These are phyloP conservation scores for Neoascochyta sp. DNA, from an alignment of 2,329 filamentous ascomycete genomes.

Conservation along the genomic window DNA sequence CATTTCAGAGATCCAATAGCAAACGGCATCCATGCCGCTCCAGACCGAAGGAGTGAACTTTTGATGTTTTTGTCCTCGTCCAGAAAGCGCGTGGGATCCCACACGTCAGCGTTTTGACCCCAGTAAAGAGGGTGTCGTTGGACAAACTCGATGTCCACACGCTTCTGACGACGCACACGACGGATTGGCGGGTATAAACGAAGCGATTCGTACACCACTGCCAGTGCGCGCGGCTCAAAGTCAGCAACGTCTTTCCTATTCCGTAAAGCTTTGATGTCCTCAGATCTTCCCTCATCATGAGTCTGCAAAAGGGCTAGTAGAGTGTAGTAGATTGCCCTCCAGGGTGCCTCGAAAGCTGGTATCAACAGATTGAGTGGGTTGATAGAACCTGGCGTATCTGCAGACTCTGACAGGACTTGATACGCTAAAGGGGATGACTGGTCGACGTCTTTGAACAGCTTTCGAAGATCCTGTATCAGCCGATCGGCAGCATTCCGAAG, in stretches of 20 bases:
- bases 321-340: not conserved
- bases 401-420: not conserved
- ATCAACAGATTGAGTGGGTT: not conserved
- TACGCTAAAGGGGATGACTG: not conserved
- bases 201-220: not conserved
- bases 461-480: not conserved
- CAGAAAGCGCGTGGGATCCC: not conserved
- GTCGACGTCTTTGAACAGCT: not conserved
- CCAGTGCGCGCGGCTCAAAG: not conserved
- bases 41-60: not conserved
- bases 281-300: not conserved
- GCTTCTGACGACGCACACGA: not conserved
- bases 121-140: not conserved
- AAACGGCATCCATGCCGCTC: not conserved
- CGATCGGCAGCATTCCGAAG: not conserved
- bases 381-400: not conserved
- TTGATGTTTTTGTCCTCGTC: not conserved
- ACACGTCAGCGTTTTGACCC: not conserved
- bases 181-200: not conserved
- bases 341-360: not conserved
- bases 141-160: not conserved
- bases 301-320: not conserved
- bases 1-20: not conserved
- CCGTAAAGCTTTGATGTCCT: not conserved
- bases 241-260: not conserved